Evolutionary conservation across 164 flowering plant species (phyloP), one percentile per base, ranked within the genome.

Genomic region (Buxus sempervirens): DNA sequence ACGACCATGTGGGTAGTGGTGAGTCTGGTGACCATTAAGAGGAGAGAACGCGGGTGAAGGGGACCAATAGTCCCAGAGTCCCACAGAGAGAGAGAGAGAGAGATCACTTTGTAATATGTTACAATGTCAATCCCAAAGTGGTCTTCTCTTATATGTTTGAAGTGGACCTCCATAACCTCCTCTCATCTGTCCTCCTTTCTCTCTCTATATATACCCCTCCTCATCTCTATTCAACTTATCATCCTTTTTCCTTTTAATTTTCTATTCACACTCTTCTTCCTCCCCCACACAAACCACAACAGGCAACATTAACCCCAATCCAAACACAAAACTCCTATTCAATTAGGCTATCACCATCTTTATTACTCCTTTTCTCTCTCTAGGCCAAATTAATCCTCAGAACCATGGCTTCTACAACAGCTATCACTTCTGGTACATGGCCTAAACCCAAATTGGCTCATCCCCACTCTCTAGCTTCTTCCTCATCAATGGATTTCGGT

Each of bases 81-180:
- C n/a, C n/a, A n/a, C n/a, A n/a, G n/a, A n/a, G n/a, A n/a, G n/a
- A n/a, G n/a, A n/a, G n/a, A 49, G 61, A 49, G 60, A 51, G n/a
- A 61, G 53, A 26, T 4, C 24, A n/a, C 49, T 23, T n/a, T n/a
- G n/a, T n/a, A n/a, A n/a, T n/a, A n/a, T n/a, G 45, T 12, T 41
- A 5, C 12, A 41, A 41, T 12, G 45, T 41, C 45, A 68, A 68
- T 59, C 53, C 63, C 70, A 32, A 88, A 90, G 88, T 88, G 87
- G 84, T 76, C 79, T 72, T 75, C 78, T 67, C 64, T 63, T 41
- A 41, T 5, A 41, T 45, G 83, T 67, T 68, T 28, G 32, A 41
- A 12, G 8, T 41, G 45, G 45, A 41, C 45, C 14, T 60, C 60
- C 51, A 16, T 41, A 41, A 5, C 45, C 45, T 41, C 45, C 5